Conservation (phyloP, 2,329 filamentous ascomycete species). For the Botrytis tulipae region DNA sequence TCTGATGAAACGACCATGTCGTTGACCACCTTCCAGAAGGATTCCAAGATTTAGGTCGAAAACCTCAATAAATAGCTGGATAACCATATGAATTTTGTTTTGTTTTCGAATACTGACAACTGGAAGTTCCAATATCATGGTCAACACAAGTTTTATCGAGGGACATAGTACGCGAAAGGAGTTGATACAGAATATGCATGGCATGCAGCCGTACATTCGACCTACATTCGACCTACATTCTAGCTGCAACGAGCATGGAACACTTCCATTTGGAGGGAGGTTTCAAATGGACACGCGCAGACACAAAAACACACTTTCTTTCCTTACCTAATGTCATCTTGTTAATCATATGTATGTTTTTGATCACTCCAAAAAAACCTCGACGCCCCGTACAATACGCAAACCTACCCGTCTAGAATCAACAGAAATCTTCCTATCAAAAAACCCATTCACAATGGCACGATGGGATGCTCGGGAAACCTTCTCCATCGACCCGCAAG, state of each 20-base stretch:
- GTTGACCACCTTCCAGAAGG: neutral
- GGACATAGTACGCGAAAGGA: neutral
- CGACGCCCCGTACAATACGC: neutral
- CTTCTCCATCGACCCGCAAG: neutral
- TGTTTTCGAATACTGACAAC: too few species aligned
- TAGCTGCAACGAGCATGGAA: neutral
- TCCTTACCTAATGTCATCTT: neutral
- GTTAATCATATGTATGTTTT: neutral
- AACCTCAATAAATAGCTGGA: neutral
- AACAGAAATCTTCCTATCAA: neutral
- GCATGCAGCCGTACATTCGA: neutral
- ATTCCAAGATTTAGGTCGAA: neutral
- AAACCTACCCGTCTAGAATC: neutral
- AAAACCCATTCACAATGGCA: neutral
- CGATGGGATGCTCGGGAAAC: neutral
- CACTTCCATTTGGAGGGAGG: neutral
- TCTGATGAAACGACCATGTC: neutral
- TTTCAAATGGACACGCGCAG: neutral
- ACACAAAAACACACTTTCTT: neutral
- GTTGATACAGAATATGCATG: neutral
- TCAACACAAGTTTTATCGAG: neutral
- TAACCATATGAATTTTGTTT: neutral
- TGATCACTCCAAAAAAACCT: neutral
- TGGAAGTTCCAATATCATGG: accelerated
- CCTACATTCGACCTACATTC: neutral